Evolutionary conservation across 805 yeast genomes (phyloP).

Genomic region (Candida railenensis): DNA sequence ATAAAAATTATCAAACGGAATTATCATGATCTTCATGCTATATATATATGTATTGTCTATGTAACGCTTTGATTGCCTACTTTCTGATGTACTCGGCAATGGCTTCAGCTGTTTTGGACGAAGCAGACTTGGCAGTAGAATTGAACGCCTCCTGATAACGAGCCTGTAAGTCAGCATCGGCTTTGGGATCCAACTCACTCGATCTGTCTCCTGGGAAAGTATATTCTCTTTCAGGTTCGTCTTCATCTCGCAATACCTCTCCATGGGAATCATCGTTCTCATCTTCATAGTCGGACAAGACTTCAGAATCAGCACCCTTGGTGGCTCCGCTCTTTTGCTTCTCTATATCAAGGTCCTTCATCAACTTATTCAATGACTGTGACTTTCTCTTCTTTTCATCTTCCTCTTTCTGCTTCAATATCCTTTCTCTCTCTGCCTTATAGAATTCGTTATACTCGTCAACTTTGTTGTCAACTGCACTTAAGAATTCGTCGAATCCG

Average conservation of each 20-base stretch:
- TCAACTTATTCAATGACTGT: constrained; percentile 64
- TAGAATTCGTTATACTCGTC: constrained; percentile 85
- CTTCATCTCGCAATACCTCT: constrained; percentile 47
- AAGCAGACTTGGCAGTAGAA: constrained; percentile 56
- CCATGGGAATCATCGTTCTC: constrained; percentile 52
- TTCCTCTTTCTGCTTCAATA: constrained; percentile 71
- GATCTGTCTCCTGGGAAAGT: constrained; percentile 67
- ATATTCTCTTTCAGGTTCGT: constrained; percentile 57
- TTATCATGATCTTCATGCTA: too few relatives aligned
- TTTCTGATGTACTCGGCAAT: constrained; percentile 65
- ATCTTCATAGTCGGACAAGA: constrained; percentile 48
- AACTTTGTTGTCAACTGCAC: constrained; percentile 81
- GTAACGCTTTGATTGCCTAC: constrained; percentile 7
- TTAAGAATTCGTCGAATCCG: constrained; percentile 88
- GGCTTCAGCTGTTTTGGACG: constrained; percentile 67
- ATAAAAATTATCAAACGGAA: too few relatives aligned
- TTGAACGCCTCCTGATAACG: constrained; percentile 76
- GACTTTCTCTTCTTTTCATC: constrained; percentile 73
- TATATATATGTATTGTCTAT: neutral
- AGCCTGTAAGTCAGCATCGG: constrained; percentile 54
- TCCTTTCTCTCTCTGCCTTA: constrained; percentile 80
- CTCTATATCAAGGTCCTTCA: constrained; percentile 79
- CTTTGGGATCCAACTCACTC: constrained; percentile 54
- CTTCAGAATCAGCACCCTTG: constrained; percentile 41
- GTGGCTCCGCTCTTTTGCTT: constrained; percentile 26